phyloP scores from a whole-genome alignment of 1,284 basidiomycete species.

The Naganishia albida region DNA sequence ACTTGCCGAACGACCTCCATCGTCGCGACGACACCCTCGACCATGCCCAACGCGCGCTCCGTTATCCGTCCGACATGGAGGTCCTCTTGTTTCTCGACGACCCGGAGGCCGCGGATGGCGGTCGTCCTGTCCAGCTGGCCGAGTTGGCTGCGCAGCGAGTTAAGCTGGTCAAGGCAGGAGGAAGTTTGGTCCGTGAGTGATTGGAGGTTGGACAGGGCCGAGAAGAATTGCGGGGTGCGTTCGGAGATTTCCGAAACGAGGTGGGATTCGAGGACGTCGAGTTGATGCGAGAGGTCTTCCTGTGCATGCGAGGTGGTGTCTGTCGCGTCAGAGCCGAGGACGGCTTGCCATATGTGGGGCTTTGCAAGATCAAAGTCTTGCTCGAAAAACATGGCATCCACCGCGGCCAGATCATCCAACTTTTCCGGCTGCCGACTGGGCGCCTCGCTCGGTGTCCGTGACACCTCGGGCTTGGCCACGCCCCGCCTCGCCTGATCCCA shows the following conservation, averaged over 20 bases:
- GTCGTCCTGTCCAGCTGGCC: conserved; percentile 74
- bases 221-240: conserved; percentile 91
- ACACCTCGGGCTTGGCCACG: background rate
- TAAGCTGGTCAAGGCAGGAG: conserved; percentile 75
- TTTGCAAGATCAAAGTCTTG: conserved; percentile 81
- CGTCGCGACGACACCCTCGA: conserved; percentile 74
- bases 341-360: conserved; percentile 75
- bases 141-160: conserved; percentile 69
- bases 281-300: conserved; percentile 67
- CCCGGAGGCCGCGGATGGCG: conserved; percentile 72
- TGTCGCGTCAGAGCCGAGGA: conserved; percentile 55
- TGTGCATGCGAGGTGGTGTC: conserved; percentile 32
- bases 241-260: conserved; percentile 89
- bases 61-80: conserved; percentile 65
- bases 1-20: conserved; percentile 68
- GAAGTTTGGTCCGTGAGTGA: conserved; percentile 86
- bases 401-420: conserved; percentile 63
- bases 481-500: conserved; percentile 20
- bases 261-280: conserved; percentile 93
- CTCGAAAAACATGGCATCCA: conserved; percentile 80
- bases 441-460: background rate
- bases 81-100: conserved; percentile 68
- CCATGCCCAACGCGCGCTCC: conserved; percentile 64
- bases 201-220: conserved; percentile 90
- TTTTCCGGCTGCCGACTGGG: background rate